A percentile compares a stretch with the other conserved stretches of the same genome.
These are phyloP conservation scores for Neurospora sp. DNA, from an alignment of 495 filamentous ascomycete genomes.

Conservation along the genomic window DNA sequence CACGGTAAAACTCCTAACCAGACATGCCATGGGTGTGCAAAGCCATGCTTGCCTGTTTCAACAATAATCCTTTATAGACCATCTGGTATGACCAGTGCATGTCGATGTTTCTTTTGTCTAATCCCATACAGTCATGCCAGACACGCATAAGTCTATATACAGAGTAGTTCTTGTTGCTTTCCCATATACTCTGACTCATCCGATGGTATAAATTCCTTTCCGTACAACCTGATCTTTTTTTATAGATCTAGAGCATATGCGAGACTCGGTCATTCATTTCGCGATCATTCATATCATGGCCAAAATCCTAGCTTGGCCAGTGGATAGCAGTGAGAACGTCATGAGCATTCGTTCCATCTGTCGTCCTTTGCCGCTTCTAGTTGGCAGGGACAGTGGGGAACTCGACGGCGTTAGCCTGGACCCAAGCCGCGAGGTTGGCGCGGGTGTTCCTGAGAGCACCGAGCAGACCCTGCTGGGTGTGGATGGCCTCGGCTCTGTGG, in stretches of 20 bases:
- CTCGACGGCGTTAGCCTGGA: conserved; percentile 32
- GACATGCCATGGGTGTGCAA: background rate
- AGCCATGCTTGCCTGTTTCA: background rate
- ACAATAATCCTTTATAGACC: background rate
- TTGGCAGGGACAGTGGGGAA: conserved; percentile 31
- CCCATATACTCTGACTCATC: background rate
- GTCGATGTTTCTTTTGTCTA: background rate
- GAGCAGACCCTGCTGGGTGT: conserved; percentile 61
- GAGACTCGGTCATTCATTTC: background rate
- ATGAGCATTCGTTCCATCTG: background rate
- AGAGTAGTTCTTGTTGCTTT: background rate
- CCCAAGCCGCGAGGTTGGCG: conserved; percentile 34
- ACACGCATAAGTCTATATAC: background rate
- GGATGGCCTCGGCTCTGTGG: conserved; percentile 83
- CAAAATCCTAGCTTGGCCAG: background rate
- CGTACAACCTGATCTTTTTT: background rate
- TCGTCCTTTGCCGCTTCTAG: conserved; percentile 10
- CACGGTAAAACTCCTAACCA: background rate
- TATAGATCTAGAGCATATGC: background rate
- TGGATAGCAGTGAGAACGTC: background rate
- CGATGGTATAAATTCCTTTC: background rate
- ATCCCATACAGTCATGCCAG: background rate
- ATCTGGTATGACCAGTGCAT: background rate
- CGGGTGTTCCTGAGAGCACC: conserved; percentile 50
- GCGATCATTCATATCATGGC: background rate